Evolutionary conservation across 352 stramenopile genomes (phyloP), one percentile per base, ranked within the genome.

Genomic region (Discostella stelligera): DNA sequence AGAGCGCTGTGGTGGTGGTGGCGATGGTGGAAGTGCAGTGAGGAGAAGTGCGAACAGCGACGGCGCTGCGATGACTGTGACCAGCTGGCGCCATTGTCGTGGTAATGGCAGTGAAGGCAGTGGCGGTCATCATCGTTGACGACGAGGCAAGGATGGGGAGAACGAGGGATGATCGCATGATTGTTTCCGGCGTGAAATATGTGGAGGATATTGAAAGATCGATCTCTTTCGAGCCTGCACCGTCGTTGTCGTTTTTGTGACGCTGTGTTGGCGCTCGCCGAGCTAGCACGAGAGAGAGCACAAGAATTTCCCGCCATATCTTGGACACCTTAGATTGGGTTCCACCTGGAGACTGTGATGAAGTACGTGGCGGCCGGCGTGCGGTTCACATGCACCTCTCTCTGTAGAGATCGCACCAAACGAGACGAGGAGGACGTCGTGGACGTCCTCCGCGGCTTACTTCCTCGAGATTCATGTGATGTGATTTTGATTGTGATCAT

Each of bases 91-190:
- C 30, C 39, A 20, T 30, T 25, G 44, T 21, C 27, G 39, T 39
- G 18, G 32, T 48, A 3, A 37, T 20, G 27, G 27, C 27, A 10
- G 49, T 20, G 21, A 71, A 55, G 46, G 73, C 72, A 18, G 53
- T 56, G 30, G 60, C 70, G 23, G 39, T 52, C 37, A 44, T 44
- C 7, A 44, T 44, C 7, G 13, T 3, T 44, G 37, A 44, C 46
- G 74, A 82, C 32, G 66, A 77, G 66, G 62, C 67, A 8, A 82
- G 44, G 18, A 82, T 66, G 14, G 68, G 74, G 7, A 82, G 50
- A 46, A 77, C 27, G 48, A 82, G 41, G 25, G 55, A 69, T 2
- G 37, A 44, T 44, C 37, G 37, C 37, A 44, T 44, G 37, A 14
- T 44, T n/a, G n/a, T n/a, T 44, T 44, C 7, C 3, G 7, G 11